Evolutionary conservation across 2,329 filamentous ascomycete genomes (phyloP).

Genomic region (Simplicillium sp.): DNA sequence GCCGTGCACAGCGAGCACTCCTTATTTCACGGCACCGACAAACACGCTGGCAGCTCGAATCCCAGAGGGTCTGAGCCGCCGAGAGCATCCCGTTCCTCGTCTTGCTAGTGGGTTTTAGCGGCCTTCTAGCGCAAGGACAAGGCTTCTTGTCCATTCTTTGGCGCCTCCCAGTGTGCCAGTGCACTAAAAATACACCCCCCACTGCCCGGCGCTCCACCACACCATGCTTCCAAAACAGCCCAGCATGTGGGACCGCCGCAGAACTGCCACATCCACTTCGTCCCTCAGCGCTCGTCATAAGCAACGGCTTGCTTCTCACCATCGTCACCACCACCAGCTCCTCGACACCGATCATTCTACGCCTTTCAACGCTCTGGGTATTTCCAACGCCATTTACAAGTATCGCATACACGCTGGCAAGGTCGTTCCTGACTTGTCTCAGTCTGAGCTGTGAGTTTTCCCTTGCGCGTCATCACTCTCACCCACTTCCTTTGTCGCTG

Average conservation of each 20-base stretch:
- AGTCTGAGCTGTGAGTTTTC: conserved; percentile 8
- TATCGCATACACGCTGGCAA: conserved; percentile 22
- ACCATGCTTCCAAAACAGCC: no score
- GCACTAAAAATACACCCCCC: no score
- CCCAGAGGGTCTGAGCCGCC: no score
- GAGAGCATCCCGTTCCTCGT: no score
- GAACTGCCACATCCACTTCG: neutral
- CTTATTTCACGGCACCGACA: no score
- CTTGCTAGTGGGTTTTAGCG: no score
- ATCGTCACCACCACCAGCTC: conserved; percentile 1
- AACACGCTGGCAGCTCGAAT: no score
- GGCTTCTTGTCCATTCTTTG: no score
- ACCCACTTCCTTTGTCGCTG: neutral
- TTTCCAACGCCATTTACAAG: conserved; percentile 15
- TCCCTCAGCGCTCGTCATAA: neutral
- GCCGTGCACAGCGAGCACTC: no score
- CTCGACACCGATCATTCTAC: neutral
- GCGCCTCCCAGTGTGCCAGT: no score
- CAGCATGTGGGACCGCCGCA: conserved; percentile 6
- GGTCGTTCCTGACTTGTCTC: conserved; percentile 17
- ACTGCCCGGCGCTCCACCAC: no score
- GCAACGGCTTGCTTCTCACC: conserved; percentile 1
- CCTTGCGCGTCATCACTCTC: neutral
- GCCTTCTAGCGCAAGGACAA: no score
- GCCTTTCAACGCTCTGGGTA: conserved; percentile 18